phyloP scores from a whole-genome alignment of 2,329 filamentous ascomycete species.

The Aspergillus fructus region DNA sequence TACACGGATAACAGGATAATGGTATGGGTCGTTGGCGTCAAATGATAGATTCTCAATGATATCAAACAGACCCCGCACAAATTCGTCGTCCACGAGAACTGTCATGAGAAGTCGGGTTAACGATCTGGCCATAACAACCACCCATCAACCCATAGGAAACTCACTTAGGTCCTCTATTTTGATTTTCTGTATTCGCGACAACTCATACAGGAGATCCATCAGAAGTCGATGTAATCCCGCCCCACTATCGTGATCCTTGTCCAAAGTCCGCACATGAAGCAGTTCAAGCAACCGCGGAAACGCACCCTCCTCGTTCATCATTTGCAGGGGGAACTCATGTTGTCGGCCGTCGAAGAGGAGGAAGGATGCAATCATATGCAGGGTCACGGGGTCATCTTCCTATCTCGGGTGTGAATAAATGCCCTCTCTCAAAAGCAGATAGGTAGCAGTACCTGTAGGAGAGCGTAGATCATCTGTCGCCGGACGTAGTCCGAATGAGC shows the following conservation, averaged over 20 bases:
- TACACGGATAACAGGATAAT: constrained; percentile 91
- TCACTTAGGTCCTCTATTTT: constrained; percentile 72
- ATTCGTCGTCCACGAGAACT: constrained; percentile 69
- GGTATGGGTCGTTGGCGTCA: constrained; percentile 88
- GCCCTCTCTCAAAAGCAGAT: background rate
- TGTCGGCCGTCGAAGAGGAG: constrained; percentile 82
- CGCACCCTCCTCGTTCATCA: constrained; percentile 82
- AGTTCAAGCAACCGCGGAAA: constrained; percentile 83
- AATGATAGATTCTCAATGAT: constrained; percentile 86
- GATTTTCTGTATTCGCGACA: constrained; percentile 86
- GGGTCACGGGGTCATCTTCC: constrained; percentile 78
- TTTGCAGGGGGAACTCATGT: constrained; percentile 75
- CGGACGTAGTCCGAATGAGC: constrained; percentile 82
- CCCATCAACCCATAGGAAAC: constrained; percentile 30
- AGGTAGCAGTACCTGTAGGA: constrained; percentile 61
- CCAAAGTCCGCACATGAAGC: constrained; percentile 62
- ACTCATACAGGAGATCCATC: constrained; percentile 90
- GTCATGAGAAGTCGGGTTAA: constrained; percentile 1
- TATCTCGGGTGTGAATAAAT: constrained; percentile 40
- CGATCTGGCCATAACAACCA: background rate
- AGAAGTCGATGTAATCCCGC: constrained; percentile 74
- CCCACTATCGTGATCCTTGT: constrained; percentile 44
- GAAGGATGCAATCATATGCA: constrained; percentile 80
- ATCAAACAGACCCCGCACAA: constrained; percentile 78
- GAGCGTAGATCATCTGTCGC: constrained; percentile 85